phyloP scores from a whole-genome alignment of 495 filamentous ascomycete genomes.

The Trichoderma parareesei region DNA sequence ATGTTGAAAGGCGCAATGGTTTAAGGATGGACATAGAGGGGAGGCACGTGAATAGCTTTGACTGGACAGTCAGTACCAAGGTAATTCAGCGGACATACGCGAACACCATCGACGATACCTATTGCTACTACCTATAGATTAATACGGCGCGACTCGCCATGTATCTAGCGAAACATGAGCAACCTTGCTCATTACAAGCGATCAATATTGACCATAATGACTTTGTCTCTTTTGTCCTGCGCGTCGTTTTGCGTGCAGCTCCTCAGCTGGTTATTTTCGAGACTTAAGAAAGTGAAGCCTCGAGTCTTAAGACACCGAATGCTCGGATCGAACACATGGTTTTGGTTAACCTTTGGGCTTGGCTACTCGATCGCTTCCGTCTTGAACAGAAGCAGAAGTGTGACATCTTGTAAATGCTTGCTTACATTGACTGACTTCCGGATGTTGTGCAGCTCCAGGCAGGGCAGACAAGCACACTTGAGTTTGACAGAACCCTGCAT shows the following conservation, averaged over 20 bases:
- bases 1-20: conserved; percentile 5
- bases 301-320: neutral
- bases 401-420: too few species aligned
- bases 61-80: neutral
- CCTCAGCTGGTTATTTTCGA: neutral
- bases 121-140: neutral
- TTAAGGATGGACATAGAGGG: conserved; percentile 2
- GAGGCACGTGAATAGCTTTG: neutral
- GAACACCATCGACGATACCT: neutral
- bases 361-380: neutral
- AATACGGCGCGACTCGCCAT: conserved; percentile 4
- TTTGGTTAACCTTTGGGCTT: neutral
- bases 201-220: neutral
- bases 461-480: neutral
- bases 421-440: neutral
- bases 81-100: neutral
- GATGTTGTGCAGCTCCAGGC: neutral
- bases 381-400: neutral
- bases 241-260: neutral
- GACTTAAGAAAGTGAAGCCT: neutral
- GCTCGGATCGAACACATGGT: neutral
- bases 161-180: neutral
- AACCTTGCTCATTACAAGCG: too few species aligned
- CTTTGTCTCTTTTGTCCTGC: neutral
- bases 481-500: neutral